A percentile compares a stretch with the other conserved stretches of the same genome.
Conservation (phyloP, 805 yeast genomes). For the Wickerhamomyces bovis region DNA sequence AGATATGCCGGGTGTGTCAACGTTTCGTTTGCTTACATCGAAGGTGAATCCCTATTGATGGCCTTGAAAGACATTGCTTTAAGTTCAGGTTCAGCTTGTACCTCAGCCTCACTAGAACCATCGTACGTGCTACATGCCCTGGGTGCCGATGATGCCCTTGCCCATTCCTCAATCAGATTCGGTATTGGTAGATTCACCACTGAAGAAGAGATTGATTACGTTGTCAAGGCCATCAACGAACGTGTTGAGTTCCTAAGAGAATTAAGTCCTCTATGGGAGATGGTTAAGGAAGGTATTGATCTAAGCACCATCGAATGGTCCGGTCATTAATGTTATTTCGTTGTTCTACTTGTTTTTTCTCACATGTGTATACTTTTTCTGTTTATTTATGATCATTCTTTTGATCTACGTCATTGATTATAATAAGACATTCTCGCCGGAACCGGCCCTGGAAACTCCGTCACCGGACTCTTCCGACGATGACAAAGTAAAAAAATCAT, state of each 20-base stretch:
- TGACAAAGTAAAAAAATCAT: background rate
- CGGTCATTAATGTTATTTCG: constrained; percentile 56
- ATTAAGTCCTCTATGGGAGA: constrained; percentile 95
- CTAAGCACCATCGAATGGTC: constrained; percentile 94
- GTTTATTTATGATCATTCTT: background rate
- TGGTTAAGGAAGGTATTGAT: constrained; percentile 98
- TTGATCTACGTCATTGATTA: no score
- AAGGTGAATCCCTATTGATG: constrained; percentile 96
- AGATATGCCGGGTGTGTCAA: constrained; percentile 94
- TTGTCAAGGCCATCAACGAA: constrained; percentile 78
- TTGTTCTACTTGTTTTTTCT: background rate
- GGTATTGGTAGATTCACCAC: constrained; percentile 98
- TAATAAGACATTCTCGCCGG: no score
- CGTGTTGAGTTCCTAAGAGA: constrained; percentile 90
- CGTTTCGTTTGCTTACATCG: constrained; percentile 93
- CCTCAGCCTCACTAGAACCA: constrained; percentile 97
- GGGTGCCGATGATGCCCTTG: constrained; percentile 97
- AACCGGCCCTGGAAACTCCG: no score
- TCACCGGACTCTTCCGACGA: background rate
- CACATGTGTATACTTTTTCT: background rate
- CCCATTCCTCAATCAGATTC: constrained; percentile 96
- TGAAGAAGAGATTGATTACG: constrained; percentile 92
- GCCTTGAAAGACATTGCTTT: constrained; percentile 95
- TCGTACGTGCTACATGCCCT: constrained; percentile 93
- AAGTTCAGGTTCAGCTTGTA: constrained; percentile 96